Conservation (phyloP, 1,284 basidiomycete species). For the Ustilago xerochloae region DNA sequence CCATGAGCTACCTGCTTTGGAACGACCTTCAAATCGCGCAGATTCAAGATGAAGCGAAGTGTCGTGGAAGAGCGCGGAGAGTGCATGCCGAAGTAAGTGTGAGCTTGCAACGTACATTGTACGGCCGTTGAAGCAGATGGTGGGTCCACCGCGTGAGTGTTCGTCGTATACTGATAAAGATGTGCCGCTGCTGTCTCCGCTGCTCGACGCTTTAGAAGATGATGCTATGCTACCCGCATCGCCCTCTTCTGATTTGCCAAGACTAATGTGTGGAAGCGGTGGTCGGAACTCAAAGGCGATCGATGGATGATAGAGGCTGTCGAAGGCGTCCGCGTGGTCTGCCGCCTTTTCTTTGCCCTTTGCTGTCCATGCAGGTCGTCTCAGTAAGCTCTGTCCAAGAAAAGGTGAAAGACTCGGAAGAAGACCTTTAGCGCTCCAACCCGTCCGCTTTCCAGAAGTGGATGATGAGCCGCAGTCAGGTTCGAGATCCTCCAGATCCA, state of each 20-base stretch:
- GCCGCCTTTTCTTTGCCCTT: conserved; percentile 15
- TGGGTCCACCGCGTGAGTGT: conserved; percentile 30
- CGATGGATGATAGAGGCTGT: conserved; percentile 53
- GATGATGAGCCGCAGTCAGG: conserved; percentile 1
- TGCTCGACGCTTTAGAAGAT: not conserved
- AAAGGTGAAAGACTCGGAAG: conserved; percentile 36
- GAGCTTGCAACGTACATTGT: conserved; percentile 58
- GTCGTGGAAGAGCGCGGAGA: conserved; percentile 56
- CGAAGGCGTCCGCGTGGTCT: conserved; percentile 10
- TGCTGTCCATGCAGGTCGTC: conserved; percentile 11
- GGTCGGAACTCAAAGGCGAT: conserved; percentile 55
- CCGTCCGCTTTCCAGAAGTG: not conserved
- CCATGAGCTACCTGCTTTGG: conserved; percentile 32
- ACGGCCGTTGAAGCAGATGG: conserved; percentile 58
- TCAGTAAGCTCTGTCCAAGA: conserved; percentile 34
- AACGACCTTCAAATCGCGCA: conserved; percentile 46
- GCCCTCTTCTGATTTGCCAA: conserved; percentile 17
- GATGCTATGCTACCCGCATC: not conserved
- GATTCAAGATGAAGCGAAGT: conserved; percentile 50
- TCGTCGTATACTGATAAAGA: conserved; percentile 15
- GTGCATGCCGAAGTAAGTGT: conserved; percentile 56
- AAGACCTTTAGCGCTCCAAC: conserved; percentile 15
- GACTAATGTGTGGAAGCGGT: conserved; percentile 33
- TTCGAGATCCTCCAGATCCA: conserved; percentile 43
- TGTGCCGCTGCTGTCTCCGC: not conserved